phyloP scores from a whole-genome alignment of 371 early-diverging fungal genomes.

The Nosema muscidifuracis region DNA sequence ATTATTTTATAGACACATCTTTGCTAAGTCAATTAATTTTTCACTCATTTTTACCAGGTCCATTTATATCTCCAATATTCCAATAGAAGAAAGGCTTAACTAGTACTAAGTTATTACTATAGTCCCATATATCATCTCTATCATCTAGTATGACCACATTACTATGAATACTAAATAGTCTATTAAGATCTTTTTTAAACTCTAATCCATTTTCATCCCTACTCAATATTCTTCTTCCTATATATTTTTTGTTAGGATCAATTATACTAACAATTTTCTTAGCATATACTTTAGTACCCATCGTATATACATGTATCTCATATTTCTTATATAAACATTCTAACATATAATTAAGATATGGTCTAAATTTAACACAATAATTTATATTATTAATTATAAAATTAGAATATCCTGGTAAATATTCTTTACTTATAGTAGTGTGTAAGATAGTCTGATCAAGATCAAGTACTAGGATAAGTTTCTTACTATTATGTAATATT shows the following conservation, averaged over 20 bases:
- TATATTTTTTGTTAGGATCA: slow-evolving; percentile 73
- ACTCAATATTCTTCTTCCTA: slow-evolving; percentile 81
- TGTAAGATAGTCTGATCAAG: slow-evolving; percentile 97
- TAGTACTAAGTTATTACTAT: slow-evolving; percentile 47
- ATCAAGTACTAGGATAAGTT: slow-evolving; percentile 86
- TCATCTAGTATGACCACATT: slow-evolving; percentile 97
- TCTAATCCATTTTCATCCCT: slow-evolving; percentile 80
- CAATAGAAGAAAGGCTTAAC: slow-evolving; percentile 56
- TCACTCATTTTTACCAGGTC: too few species aligned
- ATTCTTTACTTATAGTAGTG: slow-evolving; percentile 67
- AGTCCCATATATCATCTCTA: slow-evolving; percentile 87
- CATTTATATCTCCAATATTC: slow-evolving; percentile 55
- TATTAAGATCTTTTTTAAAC: slow-evolving; percentile 72
- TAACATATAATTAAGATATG: slow-evolving; percentile 73
- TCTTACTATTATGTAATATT: slow-evolving; percentile 67
- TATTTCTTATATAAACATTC: slow-evolving; percentile 65
- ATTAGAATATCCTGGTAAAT: not conserved
- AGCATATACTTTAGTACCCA: slow-evolving; percentile 91
- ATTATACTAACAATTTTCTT: slow-evolving; percentile 74
- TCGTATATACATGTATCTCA: slow-evolving; percentile 95
- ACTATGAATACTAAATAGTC: slow-evolving; percentile 78
- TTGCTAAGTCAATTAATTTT: too few species aligned
- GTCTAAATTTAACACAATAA: slow-evolving; percentile 64
- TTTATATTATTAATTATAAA: slow-evolving; percentile 24
- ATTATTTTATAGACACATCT: too few species aligned